Percentiles rank a stretch among this genome's conserved stretches.
phyloP scores from a whole-genome alignment of 2,329 filamentous ascomycete genomes.

The Sclerotinia trifoliorum region DNA sequence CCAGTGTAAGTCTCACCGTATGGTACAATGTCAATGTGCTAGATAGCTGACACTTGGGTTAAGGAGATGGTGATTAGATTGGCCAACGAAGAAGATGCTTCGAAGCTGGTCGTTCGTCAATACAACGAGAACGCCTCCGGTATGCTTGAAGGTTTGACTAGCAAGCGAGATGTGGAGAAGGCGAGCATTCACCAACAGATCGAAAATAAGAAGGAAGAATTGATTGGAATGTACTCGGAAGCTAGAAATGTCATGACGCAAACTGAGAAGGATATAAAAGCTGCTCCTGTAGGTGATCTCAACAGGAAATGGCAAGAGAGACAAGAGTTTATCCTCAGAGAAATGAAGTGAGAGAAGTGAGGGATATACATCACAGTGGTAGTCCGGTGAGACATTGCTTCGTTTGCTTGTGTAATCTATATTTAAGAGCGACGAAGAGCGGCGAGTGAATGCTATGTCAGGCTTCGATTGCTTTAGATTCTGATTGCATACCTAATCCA shows the following conservation, averaged over 20 bases:
- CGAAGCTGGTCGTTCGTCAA: constrained; percentile 35
- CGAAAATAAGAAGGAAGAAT: constrained; percentile 29
- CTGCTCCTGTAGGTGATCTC: constrained; percentile 24
- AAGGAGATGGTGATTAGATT: constrained; percentile 38
- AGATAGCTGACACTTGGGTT: constrained; percentile 27
- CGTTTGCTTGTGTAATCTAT: not conserved
- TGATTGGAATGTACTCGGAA: constrained; percentile 29
- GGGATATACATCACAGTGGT: constrained; percentile 21
- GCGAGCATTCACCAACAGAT: constrained; percentile 26
- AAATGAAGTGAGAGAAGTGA: constrained; percentile 25
- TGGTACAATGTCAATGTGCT: not conserved
- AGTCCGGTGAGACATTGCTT: not conserved
- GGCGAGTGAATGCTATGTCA: not conserved
- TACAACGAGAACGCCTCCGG: constrained; percentile 36
- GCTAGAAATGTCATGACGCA: constrained; percentile 27
- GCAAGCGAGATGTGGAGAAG: constrained; percentile 29
- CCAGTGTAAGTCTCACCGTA: constrained; percentile 34
- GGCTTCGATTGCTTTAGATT: not conserved
- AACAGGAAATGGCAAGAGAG: constrained; percentile 34
- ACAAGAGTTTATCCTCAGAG: constrained; percentile 31
- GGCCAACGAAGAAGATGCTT: constrained; percentile 35
- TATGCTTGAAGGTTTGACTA: constrained; percentile 29
- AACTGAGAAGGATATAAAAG: constrained; percentile 26
- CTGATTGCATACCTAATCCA: not conserved
- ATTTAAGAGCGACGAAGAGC: not conserved